Percentiles rank a stretch among this genome's conserved stretches.
Evolutionary conservation across 345 rosid genomes (phyloP).

Genomic region (Limnanthes douglasii): DNA sequence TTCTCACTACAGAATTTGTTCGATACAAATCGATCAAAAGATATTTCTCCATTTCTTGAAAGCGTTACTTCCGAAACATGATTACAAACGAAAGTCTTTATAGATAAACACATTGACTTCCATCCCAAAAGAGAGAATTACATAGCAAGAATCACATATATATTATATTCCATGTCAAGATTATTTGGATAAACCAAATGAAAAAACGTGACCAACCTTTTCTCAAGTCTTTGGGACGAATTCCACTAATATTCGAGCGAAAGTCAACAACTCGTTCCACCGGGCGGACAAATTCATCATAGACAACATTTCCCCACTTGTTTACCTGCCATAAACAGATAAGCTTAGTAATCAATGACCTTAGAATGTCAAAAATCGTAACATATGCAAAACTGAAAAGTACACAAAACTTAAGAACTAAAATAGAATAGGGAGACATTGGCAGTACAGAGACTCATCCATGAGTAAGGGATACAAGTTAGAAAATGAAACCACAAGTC

Average conservation of each 20-base stretch:
- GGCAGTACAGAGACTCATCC: neutral
- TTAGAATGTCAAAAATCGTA: neutral
- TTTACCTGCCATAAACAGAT: conserved; percentile 53
- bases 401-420: no score
- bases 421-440: neutral
- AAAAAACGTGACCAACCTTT: conserved; percentile 39
- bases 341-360: conserved; percentile 5
- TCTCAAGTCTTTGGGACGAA: conserved; percentile 67
- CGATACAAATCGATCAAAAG: no score
- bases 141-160: neutral
- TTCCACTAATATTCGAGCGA: conserved; percentile 79
- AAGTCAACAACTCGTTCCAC: conserved; percentile 82
- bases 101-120: neutral
- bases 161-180: no score
- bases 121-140: neutral
- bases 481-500: no score
- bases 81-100: no score
- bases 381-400: neutral
- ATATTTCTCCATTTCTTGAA: no score
- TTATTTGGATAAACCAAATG: neutral
- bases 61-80: no score
- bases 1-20: no score
- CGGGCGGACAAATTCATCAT: conserved; percentile 92
- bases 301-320: conserved; percentile 77
- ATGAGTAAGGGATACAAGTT: conserved; percentile 1